Evolutionary conservation across 2,329 filamentous ascomycete genomes (phyloP), one percentile per base, ranked within the genome.

Genomic region (Penicillium decumbens): DNA sequence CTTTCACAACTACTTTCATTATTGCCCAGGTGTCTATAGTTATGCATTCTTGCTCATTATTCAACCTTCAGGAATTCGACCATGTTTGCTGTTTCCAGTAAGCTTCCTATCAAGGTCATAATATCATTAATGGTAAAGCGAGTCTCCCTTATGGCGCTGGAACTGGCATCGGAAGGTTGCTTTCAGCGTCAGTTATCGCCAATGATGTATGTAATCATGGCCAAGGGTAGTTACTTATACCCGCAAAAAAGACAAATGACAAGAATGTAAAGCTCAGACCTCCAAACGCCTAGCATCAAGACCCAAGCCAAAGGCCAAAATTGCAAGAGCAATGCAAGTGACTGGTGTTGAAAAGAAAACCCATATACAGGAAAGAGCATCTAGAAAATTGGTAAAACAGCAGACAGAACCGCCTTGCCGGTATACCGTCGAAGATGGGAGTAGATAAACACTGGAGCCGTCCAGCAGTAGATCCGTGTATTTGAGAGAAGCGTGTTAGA

Each of bases 281-380:
- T 39, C 35, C 24, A 37, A 51, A 47, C 44, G 35, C 49, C 49
- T 3, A 25, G 6, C 35, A 40, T 41, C 28, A 46, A 39, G 18
- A 40, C 38, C 15, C 12, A 40, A 28, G 13, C 35, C 2, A 41
- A 39, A 12, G 38, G 9, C 24, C 3, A 29, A 10, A 24, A 12
- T 7, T 43, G 37, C 20, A n/a, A 28, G 38, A 29, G 33, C 39
- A 39, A 18, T 39, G 25, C 33, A 43, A 30, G 15, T 28, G 25
- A 28, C 24, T 4, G 30, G 23, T 20, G 32, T 1, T 28, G 38
- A 25, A 41, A n/a, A 23, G 29, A 10, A 29, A 41, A 15, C 25
- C 28, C 24, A 40, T 24, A 23, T 41, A 33, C 43, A 50, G 23
- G 24, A 49, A 28, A 25, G 37, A 39, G 20, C n/a, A 41, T 47